Base-by-base conservation (phyloP, 768 basidiomycete genomes). In the Psilocybe cubensis region DNA sequence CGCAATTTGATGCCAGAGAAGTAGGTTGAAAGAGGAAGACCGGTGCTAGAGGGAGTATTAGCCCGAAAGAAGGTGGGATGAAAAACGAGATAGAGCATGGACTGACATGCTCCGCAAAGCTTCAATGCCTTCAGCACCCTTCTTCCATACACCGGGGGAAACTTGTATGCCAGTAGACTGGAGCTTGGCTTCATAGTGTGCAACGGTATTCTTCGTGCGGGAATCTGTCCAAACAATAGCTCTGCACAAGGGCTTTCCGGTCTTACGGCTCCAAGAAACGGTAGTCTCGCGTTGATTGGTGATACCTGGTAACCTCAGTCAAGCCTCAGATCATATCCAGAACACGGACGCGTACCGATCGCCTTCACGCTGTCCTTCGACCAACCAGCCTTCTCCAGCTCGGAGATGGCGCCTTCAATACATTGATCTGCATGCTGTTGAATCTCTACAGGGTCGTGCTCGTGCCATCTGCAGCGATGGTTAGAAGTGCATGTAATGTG, bases 231-330 rank as follows among this genome's bases (percentile, higher is more conserved):
- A 99, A 10, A 98, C 97, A 65, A 99, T 91, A 21, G 94, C 92
- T 52, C 80, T 85, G 74, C 92, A 92, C 4, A 97, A 72, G 0
- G 95, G 90, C 71, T 91, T 89, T 41, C 97, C 97, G 0, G 95
- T 96, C 67, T 79, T 82, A 58, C 89, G 84, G 68, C 91, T 92
- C 97, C 97, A 98, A 17, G 87, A 91, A 27, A 98, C 87, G 2
- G 95, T 86, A 1, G 97, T 98, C 73, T 98, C 97, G 53, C 97
- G 88, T 74, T 98, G 96, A 70, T 98, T 99, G 40, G 96, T 98
- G 74, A 98, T 92, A 23, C 96, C 91, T 89, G 61, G 7, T 51
- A 40, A 57, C 45, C 62, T 57, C 55, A 56, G 56, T 60, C 52
- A 62, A 48, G 18, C 49, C 33, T 53, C 40, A 51, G 56, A 57